Base-by-base conservation (phyloP, 2,329 filamentous ascomycete species). In the Balansia obtecta region DNA sequence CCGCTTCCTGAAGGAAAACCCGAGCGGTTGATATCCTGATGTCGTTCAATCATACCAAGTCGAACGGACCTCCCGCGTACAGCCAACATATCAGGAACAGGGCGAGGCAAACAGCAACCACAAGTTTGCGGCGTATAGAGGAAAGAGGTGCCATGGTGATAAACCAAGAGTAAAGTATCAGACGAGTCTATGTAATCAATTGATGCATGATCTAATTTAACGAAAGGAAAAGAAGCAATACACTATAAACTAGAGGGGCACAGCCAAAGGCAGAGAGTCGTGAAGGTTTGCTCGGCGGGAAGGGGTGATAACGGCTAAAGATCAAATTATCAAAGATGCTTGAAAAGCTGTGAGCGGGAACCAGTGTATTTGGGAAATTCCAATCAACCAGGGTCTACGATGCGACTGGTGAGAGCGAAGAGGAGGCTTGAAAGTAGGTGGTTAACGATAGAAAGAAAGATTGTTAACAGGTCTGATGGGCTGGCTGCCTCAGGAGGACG, bases 31-130 rank as follows among this genome's bases (percentile, higher is more conserved):
- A 27, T 27, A 7, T 27, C 27, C 1, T 27, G 1, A 27, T 27
- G 7, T 37, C 11, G 15, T 5, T 15, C 34, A 37, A n/a, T n/a
- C 47, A 20, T 50, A 53, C 51, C 33, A 33, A 45, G 18, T 48
- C 34, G 22, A 48, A 48, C 8, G 27, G 13, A 15, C 15, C 13
- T 32, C 33, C 18, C 27, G 13, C 13, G 15, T 16, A 42, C 33
- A 50, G 30, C 4, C 37, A 16, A 13, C 22, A 39, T 13, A 48
- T 27, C 18, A 53, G 34, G 12, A 38, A 15, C 40, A 53, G 27
- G 9, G 49, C 34, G 33, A 48, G 39, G 34, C 48, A 47, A 15
- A 15, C n/a, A 3, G 51, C 48, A 16, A 52, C 20, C 44, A 50
- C 18, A 20, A 48, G 18, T 12, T 39, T 50, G 34, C 48, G 48